Base-by-base conservation (phyloP, 177 flowering plant genomes). In the Tripterygium wilfordii region DNA sequence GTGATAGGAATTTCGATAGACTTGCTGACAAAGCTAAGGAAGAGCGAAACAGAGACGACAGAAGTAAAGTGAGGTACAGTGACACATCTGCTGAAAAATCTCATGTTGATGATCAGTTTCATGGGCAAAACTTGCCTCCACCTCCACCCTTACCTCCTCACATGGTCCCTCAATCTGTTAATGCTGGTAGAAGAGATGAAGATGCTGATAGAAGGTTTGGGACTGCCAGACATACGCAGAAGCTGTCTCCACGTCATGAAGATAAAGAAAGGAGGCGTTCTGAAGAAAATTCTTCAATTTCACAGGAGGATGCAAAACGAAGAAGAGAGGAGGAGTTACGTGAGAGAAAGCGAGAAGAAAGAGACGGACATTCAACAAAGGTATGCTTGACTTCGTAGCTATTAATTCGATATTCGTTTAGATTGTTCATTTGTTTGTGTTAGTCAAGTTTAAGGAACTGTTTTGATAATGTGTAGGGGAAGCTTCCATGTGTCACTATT, bases 141-240 rank as follows among this genome's bases (percentile, higher is more conserved):
- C 99, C 99, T 20, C 97, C 99, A n/a, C 97, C 97, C 18, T 56
- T 94, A 32, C 97, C 92, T 6, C 82, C 91, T 16, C 69, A 89
- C 44, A 36, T 87, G 60, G 80, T 83, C 39, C 96, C 97, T 10
- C 97, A 87, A 25, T 94, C 96, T 36, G 60, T 81, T 48, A 66
- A 20, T 67, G 53, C 78, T 62, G 54, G 76, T 37, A 74, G 91
- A 72, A 76, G 86, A 60, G 96, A 94, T 29, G 99, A 94, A 21
- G 99, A 87, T 58, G 61, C 61, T 49, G 95, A 85, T 51, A 79
- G 92, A 72, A 77, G 92, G 66, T 74, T 70, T 52, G 83, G 80
- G 39, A 65, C 57, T 62, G 63, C 74, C 28, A 76, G 96, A 49
- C 96, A 85, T 58, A 8, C 72, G 36, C 96, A 85, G 51, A 80